Percentiles rank a stretch among this genome's conserved stretches.
Conservation (phyloP, 768 basidiomycete species). For the Sutorius australiensis region DNA sequence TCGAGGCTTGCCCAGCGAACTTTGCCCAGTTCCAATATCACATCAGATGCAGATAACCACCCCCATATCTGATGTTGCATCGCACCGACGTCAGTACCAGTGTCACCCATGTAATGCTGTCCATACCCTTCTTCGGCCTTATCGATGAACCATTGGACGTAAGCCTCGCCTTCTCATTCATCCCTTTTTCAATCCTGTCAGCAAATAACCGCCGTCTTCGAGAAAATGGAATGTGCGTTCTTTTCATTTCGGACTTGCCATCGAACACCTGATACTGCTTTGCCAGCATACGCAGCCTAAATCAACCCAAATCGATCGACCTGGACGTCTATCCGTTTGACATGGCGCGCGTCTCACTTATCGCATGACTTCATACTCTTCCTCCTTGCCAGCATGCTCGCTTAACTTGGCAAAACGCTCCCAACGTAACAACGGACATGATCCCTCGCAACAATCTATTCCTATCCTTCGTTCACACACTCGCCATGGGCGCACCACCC, state of each 20-base stretch:
- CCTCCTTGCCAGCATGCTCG: neutral
- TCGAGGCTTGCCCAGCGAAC: neutral
- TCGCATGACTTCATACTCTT: constrained; percentile 4
- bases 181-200: neutral
- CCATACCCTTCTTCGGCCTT: neutral
- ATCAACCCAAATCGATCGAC: constrained; percentile 1
- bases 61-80: neutral
- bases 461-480: constrained; percentile 3
- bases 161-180: constrained; percentile 1
- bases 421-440: constrained; percentile 18
- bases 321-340: neutral
- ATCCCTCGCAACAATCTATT: constrained; percentile 3
- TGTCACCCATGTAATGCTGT: neutral
- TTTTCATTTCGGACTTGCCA: constrained; percentile 11
- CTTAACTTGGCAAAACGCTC: neutral
- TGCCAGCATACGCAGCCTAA: constrained; percentile 4
- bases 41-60: neutral
- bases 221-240: constrained; percentile 14
- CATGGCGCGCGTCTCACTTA: neutral
- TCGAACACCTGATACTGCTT: neutral
- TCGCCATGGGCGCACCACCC: neutral
- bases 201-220: constrained; percentile 12
- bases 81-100: neutral
- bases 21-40: neutral
- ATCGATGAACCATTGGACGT: constrained; percentile 1